Evolutionary conservation across 768 basidiomycete species (phyloP), one percentile per base, ranked within the genome.

Genomic region (Gyrodon lividus): DNA sequence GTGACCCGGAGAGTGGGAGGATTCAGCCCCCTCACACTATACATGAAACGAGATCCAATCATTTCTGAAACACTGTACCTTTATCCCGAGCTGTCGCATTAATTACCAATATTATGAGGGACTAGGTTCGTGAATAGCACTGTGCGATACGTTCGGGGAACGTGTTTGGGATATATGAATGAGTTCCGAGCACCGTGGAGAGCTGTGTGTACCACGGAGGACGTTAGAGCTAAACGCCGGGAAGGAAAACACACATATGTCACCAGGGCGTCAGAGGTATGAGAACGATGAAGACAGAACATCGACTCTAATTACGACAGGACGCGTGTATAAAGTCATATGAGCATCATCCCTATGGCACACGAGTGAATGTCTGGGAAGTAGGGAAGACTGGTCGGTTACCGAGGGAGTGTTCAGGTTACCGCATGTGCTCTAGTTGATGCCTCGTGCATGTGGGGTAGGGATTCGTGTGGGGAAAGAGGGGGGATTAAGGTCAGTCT

Each of bases 401-500:
- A 28, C 48, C 33, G 33, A 34, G 13, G 40, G 7, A 46, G 50
- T 13, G 35, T 19, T 22, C 22, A 6, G 23, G 24, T 37, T 51
- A 16, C 50, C 45, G 14, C 33, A 16, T 37, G 14, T 20, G 14
- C 35, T 12, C 26, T 12, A 46, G 3, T n/a, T 43, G 51, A 20
- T 28, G 54, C 50, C 56, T 57, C 60, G 44, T 59, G 61, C 43
- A 9, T 65, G 63, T 40, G 64, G 64, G 64, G 64, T 60, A 59
- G 34, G 13, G 2, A 35, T 44, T 41, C 51, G 24, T 62, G 64
- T 51, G 64, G 64, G 64, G 64, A 50, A 61, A 59, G 51, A 46
- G 59, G 52, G 64, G 55, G 6, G 35, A 43, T 41, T 20, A 4
- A 31, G 28, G 22, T 30, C 16, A 14, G 35, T 28, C 8, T 30